Conservation (phyloP, 352 stramenopile species). For the Pythium dissotocum region DNA sequence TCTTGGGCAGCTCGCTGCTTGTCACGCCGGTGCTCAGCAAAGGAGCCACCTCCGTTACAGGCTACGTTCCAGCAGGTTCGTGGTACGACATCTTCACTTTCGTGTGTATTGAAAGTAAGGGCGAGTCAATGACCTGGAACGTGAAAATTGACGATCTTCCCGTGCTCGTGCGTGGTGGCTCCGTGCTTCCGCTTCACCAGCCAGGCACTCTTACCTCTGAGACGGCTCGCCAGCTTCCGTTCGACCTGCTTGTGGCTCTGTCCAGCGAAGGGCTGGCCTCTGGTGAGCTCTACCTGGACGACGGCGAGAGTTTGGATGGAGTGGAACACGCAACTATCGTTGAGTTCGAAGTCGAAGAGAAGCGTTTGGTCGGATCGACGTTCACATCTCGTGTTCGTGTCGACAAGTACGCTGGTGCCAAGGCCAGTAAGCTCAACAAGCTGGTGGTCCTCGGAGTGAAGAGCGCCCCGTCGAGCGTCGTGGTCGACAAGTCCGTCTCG, state of each 20-base stretch:
- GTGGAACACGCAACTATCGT: constrained; percentile 34
- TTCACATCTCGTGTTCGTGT: constrained; percentile 24
- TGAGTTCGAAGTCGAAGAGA: constrained; percentile 26
- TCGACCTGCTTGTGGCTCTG: constrained; percentile 52
- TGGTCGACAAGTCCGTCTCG: constrained; percentile 3
- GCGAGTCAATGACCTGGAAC: constrained; percentile 28
- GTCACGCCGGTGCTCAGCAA: constrained; percentile 55
- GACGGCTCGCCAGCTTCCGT: constrained; percentile 44
- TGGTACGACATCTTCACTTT: constrained; percentile 69
- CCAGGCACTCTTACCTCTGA: constrained; percentile 40
- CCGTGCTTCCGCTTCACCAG: constrained; percentile 51
- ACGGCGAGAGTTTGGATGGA: constrained; percentile 46
- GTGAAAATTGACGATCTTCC: constrained; percentile 63
- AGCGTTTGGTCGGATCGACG: constrained; percentile 7
- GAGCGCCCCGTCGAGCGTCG: constrained; percentile 4
- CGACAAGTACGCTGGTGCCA: constrained; percentile 24
- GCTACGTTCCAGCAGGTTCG: constrained; percentile 41
- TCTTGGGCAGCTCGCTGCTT: constrained; percentile 45
- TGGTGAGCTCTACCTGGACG: constrained; percentile 55
- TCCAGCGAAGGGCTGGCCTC: constrained; percentile 18
- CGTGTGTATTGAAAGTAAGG: constrained; percentile 32
- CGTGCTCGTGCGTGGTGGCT: constrained; percentile 52
- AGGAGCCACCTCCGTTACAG: constrained; percentile 41
- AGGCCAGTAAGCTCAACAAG: constrained; percentile 26
- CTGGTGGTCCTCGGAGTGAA: constrained; percentile 31